Conservation (phyloP, 2,329 filamentous ascomycete species). For the Aspergillus hiratsukae region DNA sequence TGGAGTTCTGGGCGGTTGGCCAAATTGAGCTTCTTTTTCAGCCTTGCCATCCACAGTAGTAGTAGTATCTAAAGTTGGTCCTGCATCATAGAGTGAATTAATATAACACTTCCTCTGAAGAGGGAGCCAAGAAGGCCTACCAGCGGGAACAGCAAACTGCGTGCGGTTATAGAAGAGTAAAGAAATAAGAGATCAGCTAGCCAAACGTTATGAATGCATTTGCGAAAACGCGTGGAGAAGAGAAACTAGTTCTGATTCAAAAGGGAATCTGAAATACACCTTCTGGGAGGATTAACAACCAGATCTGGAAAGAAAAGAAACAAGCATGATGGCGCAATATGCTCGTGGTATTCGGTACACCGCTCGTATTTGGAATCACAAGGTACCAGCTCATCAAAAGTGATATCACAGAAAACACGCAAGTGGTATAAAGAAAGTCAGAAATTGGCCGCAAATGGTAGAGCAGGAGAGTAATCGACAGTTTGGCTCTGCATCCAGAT, state of each 20-base stretch:
- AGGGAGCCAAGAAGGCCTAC: not conserved
- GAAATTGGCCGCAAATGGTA: not conserved
- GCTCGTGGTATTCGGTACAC: not conserved
- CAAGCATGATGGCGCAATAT: not conserved
- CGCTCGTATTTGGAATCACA: not conserved
- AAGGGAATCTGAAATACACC: constrained; percentile 3
- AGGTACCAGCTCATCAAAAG: constrained; percentile 5
- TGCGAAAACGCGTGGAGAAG: not conserved
- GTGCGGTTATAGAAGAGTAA: not conserved
- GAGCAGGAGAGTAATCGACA: not conserved
- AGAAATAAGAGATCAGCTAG: not conserved
- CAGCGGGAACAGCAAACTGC: not conserved
- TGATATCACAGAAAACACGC: constrained; percentile 14
- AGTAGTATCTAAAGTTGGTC: not conserved
- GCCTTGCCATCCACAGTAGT: not conserved
- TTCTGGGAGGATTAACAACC: not conserved
- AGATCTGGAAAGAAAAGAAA: not conserved
- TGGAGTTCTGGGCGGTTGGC: too few species aligned
- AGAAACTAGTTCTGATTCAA: constrained; percentile 3
- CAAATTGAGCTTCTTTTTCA: not conserved
- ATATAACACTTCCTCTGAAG: not conserved
- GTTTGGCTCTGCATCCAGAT: not conserved
- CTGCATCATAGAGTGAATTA: not conserved
- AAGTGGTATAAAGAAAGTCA: constrained; percentile 20
- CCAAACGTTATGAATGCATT: not conserved